Evolutionary conservation across 2,329 filamentous ascomycete species (phyloP), one percentile per base, ranked within the genome.

Genomic region (Penicillium sp.): DNA sequence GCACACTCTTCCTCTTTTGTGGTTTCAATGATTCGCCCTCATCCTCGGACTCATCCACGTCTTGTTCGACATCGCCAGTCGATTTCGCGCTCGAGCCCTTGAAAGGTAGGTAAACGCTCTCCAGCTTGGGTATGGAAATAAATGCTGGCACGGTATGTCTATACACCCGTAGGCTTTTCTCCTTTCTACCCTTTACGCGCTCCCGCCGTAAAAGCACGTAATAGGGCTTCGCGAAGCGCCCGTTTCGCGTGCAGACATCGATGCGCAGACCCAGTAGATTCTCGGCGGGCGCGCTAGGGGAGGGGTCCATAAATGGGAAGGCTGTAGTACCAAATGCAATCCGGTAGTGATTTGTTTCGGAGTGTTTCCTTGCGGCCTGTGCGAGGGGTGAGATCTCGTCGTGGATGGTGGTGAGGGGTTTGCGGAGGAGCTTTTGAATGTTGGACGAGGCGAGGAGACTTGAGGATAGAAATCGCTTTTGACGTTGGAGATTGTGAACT

Each of bases 291-390:
- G 62, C 54, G 8, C 64, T 67, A 2, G 77, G 74, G 0, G 73
- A 73, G 3, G 78, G 78, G 51, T 80, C 78, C 50, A 69, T 73
- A 63, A 79, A 80, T 4, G 77, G 77, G 55, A 80, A 80, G 3
- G 76, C 68, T 1, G 78, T 80, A 11, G 74, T 69, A 6, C 76
- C 76, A 64, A 78, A 78, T 3, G 74, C 75, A 47, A 80, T 69
- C 33, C 77, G 76, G 65, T 79, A 70, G 61, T 76, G 69, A 54
- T 79, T 79, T 4, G 68, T 64, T 53, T 71, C 59, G 31, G 68
- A 58, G 58, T 78, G 75, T 42, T 66, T 67, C 19, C 60, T 67
- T 37, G 72, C 67, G 29, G 68, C 59, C 27, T 63, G 57, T 21
- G 73, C 62, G 3, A 76, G 65, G 1, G 73, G 71, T 9, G 71